A percentile compares a stretch with the other conserved stretches of the same genome.
Conservation (phyloP, 768 basidiomycete genomes). For the Royoungia palumana region DNA sequence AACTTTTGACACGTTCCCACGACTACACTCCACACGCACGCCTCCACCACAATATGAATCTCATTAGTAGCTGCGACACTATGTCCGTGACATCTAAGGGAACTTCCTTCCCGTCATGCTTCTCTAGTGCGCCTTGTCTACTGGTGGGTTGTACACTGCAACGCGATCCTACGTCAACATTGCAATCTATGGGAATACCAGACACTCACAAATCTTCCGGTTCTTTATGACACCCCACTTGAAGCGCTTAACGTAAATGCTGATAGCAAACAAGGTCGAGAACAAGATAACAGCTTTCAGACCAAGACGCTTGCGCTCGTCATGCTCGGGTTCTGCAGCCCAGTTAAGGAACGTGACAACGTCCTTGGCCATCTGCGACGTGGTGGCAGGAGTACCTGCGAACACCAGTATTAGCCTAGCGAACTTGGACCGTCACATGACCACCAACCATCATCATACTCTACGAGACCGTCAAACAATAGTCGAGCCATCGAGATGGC, state of each 20-base stretch:
- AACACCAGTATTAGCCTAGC: slow-evolving; percentile 7
- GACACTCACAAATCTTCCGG: slow-evolving; percentile 79
- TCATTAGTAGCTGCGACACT: slow-evolving; percentile 25
- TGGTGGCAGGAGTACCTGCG: slow-evolving; percentile 89
- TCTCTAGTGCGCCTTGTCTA: slow-evolving; percentile 33
- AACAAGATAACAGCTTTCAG: slow-evolving; percentile 95
- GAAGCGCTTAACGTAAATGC: slow-evolving; percentile 91
- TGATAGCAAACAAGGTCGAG: slow-evolving; percentile 75
- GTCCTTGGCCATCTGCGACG: slow-evolving; percentile 99
- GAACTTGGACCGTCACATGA: neutral
- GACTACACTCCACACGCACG: too few relatives aligned
- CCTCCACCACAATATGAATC: slow-evolving; percentile 2
- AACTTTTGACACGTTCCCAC: slow-evolving; percentile 19
- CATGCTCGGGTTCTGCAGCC: slow-evolving; percentile 98
- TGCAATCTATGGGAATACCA: neutral
- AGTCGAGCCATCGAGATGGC: slow-evolving; percentile 98
- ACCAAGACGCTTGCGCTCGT: slow-evolving; percentile 95
- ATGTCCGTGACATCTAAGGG: slow-evolving; percentile 27
- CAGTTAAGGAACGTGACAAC: slow-evolving; percentile 93
- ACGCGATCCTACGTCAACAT: slow-evolving; percentile 5
- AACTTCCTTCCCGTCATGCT: slow-evolving; percentile 3
- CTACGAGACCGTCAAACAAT: slow-evolving; percentile 92
- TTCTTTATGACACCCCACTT: slow-evolving; percentile 93
- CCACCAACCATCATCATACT: slow-evolving; percentile 85
- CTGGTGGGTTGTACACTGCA: slow-evolving; percentile 40